Evolutionary conservation across 805 yeast genomes (phyloP), one percentile per base, ranked within the genome.

Genomic region (Cyberlindnera sargentensis): DNA sequence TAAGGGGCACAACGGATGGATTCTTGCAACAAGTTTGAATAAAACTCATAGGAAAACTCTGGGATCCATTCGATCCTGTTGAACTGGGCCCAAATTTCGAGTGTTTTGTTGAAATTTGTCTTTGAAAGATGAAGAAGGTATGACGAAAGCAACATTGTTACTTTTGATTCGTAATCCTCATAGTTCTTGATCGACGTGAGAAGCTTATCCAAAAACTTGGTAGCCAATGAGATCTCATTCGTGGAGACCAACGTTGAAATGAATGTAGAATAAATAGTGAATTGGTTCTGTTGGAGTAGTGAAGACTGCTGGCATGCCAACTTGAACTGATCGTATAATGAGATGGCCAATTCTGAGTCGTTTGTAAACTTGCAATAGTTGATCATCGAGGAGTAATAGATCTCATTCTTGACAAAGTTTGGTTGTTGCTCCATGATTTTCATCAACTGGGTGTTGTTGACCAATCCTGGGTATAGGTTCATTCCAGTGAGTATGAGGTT

Each of bases 161-260:
- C 62, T 43, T 66, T 64, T 7, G 56, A 37, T 27, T 59, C 58
- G 20, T 57, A 54, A 10, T 66, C 64, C 32, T 60, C 57, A 39
- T 62, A 61, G 24, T 59, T 53, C 52, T 67, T 68, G 51, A 69
- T 70, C 37, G 75, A 73, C 0, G 66, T 51, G 35, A 82, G 58
- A 5, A 82, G 65, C 34, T 70, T 65, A 55, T 82, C 84, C 52
- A 84, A 62, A 44, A 82, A 71, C 45, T 72, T 67, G 1, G 82
- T 70, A 4, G 87, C 80, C 34, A 72, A 51, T 7, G 67, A 64
- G 32, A 70, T 49, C 48, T 80, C 75, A 34, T 72, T 74, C 36
- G 76, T 73, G 41, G 66, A 63, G 9, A 78, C 68, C 42, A 83
- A 63, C 2, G 81, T 69, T 31, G 77, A 70, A 31, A 82, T 67